Evolutionary conservation across 1,139 yeast species (phyloP).

Genomic region (Casaregolazyma lundiana): DNA sequence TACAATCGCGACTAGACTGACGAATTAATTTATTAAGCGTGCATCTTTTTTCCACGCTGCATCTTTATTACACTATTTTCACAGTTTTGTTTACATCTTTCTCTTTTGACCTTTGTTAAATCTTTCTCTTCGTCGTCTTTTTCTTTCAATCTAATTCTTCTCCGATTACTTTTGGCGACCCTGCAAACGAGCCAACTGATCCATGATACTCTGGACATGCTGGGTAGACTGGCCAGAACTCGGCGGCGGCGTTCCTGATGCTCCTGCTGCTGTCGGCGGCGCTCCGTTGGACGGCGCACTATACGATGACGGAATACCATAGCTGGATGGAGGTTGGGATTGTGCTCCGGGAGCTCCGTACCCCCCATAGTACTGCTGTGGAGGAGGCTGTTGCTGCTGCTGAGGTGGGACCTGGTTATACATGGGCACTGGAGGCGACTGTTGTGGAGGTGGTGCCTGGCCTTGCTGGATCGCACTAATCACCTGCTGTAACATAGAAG

Average conservation of each 20-base stretch:
- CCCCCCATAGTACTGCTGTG: background rate
- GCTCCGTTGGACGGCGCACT: background rate
- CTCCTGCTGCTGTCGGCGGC: background rate
- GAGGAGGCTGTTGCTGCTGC: background rate
- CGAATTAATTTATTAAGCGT: conserved; percentile 5
- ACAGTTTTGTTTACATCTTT: no score
- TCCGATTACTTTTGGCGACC: conserved; percentile 5
- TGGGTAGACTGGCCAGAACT: conserved; percentile 16
- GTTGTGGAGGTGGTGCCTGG: conserved; percentile 22
- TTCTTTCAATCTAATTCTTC: background rate
- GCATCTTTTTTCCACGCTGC: no score
- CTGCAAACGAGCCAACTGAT: conserved; percentile 28
- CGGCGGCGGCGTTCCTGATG: background rate
- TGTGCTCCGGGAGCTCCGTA: background rate
- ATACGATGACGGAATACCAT: background rate
- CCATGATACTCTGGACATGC: conserved; percentile 29
- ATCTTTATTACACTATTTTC: no score
- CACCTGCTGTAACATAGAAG: conserved; percentile 30
- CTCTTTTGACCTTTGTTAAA: no score
- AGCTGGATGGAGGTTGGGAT: background rate
- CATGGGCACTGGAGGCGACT: conserved; percentile 18
- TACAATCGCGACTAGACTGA: conserved; percentile 4
- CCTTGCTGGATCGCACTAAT: conserved; percentile 30
- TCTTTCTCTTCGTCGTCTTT: background rate
- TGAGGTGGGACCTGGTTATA: background rate